These are phyloP conservation scores for Luffa aegyptiaca DNA, from an alignment of 306 rosid species.

Conservation along the genomic window DNA sequence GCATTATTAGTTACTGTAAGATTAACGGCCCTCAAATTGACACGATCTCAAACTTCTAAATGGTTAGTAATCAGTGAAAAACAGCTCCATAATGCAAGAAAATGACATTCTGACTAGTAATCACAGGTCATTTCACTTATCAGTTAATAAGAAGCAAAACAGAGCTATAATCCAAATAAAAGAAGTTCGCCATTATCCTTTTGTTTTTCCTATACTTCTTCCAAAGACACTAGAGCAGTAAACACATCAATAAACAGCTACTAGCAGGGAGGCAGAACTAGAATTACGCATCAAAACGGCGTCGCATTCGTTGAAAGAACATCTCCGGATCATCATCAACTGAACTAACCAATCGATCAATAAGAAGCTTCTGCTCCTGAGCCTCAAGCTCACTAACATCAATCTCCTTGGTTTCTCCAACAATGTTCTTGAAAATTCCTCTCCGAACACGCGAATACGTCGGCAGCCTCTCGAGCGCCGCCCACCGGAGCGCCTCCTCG, in stretches of 20 bases:
- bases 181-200: not conserved
- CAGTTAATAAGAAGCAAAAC: not conserved
- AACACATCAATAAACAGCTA: not conserved
- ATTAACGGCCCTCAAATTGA: not conserved
- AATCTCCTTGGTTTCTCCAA: conserved; percentile 55
- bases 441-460: conserved; percentile 69
- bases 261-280: not conserved
- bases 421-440: conserved; percentile 61
- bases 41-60: not conserved
- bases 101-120: not conserved
- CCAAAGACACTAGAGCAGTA: not conserved
- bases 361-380: conserved; percentile 55
- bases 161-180: not conserved
- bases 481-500: conserved; percentile 93
- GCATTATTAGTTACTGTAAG: not conserved
- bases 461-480: conserved; percentile 84
- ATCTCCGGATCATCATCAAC: conserved; percentile 58
- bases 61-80: not conserved
- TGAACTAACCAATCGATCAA: conserved; percentile 45
- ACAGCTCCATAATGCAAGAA: not conserved
- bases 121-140: not conserved
- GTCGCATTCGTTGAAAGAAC: conserved; percentile 62
- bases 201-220: not conserved
- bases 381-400: conserved; percentile 49
- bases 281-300: conserved; percentile 70